phyloP scores from a whole-genome alignment of 2,329 filamentous ascomycete species.

The Diaporthe destruens region DNA sequence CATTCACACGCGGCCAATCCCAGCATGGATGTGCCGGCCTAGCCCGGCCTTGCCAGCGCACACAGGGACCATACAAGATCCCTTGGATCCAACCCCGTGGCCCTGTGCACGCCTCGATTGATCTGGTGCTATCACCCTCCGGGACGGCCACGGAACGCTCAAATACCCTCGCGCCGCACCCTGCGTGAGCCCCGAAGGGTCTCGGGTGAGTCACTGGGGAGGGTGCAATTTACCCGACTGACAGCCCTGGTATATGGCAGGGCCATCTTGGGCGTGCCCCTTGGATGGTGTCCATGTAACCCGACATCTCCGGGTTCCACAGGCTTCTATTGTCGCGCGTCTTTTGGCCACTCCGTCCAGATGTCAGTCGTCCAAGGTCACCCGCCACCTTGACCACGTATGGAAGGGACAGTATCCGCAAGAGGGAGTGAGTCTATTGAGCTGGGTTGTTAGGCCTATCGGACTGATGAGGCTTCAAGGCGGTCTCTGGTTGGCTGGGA shows the following conservation, averaged over 20 bases:
- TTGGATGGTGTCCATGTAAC: not conserved
- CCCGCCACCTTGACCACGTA: not conserved
- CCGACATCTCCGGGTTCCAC: slow-evolving; percentile 7
- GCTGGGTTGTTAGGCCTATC: no score
- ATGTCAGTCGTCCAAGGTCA: not conserved
- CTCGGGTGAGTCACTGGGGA: slow-evolving; percentile 4
- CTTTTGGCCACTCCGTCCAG: slow-evolving; percentile 27
- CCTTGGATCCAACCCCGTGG: slow-evolving; percentile 10
- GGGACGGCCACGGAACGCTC: not conserved
- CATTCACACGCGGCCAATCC: slow-evolving; percentile 17
- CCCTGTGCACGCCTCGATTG: slow-evolving; percentile 4
- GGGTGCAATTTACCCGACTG: not conserved
- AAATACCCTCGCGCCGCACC: not conserved
- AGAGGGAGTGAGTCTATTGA: slow-evolving; percentile 14
- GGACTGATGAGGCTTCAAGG: not conserved
- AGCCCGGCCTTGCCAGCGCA: slow-evolving; percentile 11
- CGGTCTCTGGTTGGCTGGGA: not conserved
- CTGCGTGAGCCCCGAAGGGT: not conserved
- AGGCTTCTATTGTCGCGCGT: slow-evolving; percentile 27
- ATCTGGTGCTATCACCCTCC: slow-evolving; percentile 2
- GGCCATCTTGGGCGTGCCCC: not conserved
- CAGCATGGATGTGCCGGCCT: not conserved
- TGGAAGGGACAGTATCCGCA: not conserved
- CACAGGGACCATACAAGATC: slow-evolving; percentile 5
- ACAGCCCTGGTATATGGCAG: not conserved